Evolutionary conservation across 2,329 filamentous ascomycete genomes (phyloP).

Genomic region (Neofusicoccum ribis): DNA sequence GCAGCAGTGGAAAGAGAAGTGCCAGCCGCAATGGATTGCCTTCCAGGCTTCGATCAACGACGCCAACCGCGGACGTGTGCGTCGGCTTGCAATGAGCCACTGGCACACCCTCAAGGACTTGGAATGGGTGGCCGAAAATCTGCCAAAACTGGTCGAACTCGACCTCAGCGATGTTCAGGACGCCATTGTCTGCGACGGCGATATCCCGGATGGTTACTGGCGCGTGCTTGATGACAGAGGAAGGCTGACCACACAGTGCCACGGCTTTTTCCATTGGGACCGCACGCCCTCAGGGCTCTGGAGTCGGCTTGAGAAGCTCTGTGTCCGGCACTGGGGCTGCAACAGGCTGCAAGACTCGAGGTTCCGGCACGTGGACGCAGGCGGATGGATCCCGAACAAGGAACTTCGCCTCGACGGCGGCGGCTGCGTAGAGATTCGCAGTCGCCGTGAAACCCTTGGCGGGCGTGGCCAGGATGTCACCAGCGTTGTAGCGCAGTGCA

Average conservation of each 20-base stretch:
- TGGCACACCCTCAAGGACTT: conserved; percentile 39
- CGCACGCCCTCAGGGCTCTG: background rate
- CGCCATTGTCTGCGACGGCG: conserved; percentile 35
- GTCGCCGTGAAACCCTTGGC: background rate
- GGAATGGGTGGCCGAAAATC: conserved; percentile 37
- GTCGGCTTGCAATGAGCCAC: conserved; percentile 38
- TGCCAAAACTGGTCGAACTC: conserved; percentile 34
- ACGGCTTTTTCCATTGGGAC: conserved; percentile 2
- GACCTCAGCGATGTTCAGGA: conserved; percentile 40
- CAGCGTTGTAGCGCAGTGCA: background rate
- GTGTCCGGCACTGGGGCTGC: conserved; percentile 19
- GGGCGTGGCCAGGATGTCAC: background rate
- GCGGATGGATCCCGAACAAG: background rate
- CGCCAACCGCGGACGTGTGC: conserved; percentile 32
- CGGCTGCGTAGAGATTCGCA: background rate
- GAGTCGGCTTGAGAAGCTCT: conserved; percentile 7
- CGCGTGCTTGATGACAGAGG: background rate
- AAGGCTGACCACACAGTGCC: background rate
- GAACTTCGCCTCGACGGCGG: too few relatives aligned
- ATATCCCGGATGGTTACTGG: background rate
- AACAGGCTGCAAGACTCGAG: background rate
- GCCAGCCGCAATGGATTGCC: conserved; percentile 28
- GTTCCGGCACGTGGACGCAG: background rate
- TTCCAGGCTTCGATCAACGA: conserved; percentile 36
- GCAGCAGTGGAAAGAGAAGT: conserved; percentile 1